phyloP scores from a whole-genome alignment of 2,329 filamentous ascomycete genomes.

The Fusarium subglutinans region DNA sequence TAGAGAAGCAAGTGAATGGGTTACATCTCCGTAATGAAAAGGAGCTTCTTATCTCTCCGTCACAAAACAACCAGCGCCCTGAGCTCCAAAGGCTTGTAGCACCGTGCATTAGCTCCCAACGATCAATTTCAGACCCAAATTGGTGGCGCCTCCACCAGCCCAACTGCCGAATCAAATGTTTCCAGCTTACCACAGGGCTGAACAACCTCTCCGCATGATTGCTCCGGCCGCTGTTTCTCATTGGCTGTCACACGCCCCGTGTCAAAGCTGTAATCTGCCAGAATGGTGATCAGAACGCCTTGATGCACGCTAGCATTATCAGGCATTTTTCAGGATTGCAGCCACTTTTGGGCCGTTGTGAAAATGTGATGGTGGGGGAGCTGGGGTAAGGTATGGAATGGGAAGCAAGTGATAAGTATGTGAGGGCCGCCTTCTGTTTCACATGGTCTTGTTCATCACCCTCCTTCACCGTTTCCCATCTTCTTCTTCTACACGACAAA shows the following conservation, averaged over 20 bases:
- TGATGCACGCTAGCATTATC: slow-evolving; percentile 18
- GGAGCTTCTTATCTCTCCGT: background rate
- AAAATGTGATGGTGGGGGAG: background rate
- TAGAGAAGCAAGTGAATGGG: background rate
- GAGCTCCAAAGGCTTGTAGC: background rate
- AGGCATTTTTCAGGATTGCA: background rate
- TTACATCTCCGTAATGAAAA: background rate
- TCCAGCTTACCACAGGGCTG: slow-evolving; percentile 36
- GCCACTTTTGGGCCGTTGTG: background rate
- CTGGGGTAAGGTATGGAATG: no score
- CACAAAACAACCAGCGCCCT: background rate
- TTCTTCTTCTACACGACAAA: background rate
- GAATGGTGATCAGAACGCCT: slow-evolving; percentile 4
- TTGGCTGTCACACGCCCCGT: background rate
- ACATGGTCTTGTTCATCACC: background rate
- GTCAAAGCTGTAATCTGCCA: slow-evolving; percentile 8
- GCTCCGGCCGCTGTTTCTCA: background rate
- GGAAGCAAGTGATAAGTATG: slow-evolving; percentile 3
- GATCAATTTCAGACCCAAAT: slow-evolving; percentile 32
- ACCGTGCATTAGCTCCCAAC: slow-evolving; percentile 3
- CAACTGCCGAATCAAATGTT: slow-evolving; percentile 34
- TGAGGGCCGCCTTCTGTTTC: background rate
- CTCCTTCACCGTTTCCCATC: slow-evolving; percentile 4
- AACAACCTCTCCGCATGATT: slow-evolving; percentile 12
- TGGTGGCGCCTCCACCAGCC: slow-evolving; percentile 37